phyloP scores from a whole-genome alignment of 2,329 filamentous ascomycete genomes.

The Diaporthe caulivora region DNA sequence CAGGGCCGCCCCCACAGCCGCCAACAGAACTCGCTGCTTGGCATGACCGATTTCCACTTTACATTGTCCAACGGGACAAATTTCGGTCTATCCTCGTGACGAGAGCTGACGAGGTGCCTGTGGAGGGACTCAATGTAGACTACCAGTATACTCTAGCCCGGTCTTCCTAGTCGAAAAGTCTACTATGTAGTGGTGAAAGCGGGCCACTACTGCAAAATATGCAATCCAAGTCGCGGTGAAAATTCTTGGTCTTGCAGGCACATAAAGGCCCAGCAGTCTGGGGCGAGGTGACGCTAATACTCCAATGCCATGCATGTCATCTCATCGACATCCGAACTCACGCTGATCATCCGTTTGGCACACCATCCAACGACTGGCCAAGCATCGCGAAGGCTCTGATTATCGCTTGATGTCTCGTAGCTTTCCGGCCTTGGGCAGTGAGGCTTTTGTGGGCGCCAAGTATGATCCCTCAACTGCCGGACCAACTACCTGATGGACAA shows the following conservation, averaged over 20 bases:
- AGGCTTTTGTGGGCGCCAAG: conserved; percentile 6
- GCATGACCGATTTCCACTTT: conserved; percentile 18
- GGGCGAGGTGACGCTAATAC: neutral
- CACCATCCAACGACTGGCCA: neutral
- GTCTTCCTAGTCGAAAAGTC: neutral
- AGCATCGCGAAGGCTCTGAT: neutral
- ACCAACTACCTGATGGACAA: neutral
- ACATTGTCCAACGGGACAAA: conserved; percentile 14
- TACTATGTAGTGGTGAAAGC: neutral
- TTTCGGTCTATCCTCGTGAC: conserved; percentile 21
- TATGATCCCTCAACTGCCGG: neutral
- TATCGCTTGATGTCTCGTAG: conserved; percentile 12
- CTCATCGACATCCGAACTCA: conserved; percentile 11
- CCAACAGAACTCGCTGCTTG: conserved; percentile 13
- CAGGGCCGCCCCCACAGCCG: conserved; percentile 15
- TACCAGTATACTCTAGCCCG: neutral
- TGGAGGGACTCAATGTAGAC: neutral
- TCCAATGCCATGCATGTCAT: neutral
- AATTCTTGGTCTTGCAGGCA: neutral
- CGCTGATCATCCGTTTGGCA: conserved; percentile 5
- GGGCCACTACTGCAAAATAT: neutral
- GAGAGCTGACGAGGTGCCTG: neutral
- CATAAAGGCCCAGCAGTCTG: conserved; percentile 1
- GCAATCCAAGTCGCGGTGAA: neutral
- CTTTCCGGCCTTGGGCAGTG: neutral